phyloP scores from a whole-genome alignment of 1,284 basidiomycete species.

The Ceratobasidium sp. region DNA sequence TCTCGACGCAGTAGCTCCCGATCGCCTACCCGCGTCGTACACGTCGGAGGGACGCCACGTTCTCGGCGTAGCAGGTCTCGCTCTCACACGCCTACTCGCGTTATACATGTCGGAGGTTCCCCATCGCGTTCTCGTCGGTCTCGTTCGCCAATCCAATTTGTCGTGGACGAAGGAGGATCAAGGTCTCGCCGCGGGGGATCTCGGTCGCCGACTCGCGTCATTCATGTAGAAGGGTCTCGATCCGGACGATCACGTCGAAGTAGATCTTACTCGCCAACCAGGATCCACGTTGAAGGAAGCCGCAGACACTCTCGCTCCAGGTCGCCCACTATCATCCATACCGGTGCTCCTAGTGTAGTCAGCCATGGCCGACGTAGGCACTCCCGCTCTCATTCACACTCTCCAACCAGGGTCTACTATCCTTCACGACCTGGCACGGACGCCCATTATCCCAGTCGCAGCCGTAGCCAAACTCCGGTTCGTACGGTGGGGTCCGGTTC shows the following conservation, averaged over 20 bases:
- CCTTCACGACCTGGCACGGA: constrained; percentile 15
- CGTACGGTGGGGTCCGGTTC: constrained; percentile 12
- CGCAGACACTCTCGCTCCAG: neutral
- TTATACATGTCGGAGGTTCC: constrained; percentile 14
- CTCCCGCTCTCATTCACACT: constrained; percentile 4
- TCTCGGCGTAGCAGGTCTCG: neutral
- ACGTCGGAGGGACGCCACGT: neutral
- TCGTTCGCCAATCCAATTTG: neutral
- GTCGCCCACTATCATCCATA: constrained; percentile 5
- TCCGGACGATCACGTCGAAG: neutral
- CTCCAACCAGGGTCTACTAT: neutral
- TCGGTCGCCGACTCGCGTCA: constrained; percentile 1
- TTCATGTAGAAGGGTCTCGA: neutral
- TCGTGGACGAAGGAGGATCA: neutral
- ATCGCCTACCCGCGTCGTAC: constrained; percentile 22
- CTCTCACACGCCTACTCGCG: neutral
- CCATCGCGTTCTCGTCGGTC: constrained; percentile 3
- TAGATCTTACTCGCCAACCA: constrained; percentile 10
- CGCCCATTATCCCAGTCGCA: neutral
- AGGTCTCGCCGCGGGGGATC: constrained; percentile 14
- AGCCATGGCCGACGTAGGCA: neutral
- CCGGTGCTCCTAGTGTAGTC: too few relatives aligned
- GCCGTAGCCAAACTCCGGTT: constrained; percentile 11
- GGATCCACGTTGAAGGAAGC: constrained; percentile 10
- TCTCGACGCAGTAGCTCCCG: neutral